Percentiles rank a stretch among this genome's conserved stretches.
These are phyloP conservation scores for Nowakowskiella sp. DNA, from an alignment of 192 early-diverging fungal species.

Conservation along the genomic window DNA sequence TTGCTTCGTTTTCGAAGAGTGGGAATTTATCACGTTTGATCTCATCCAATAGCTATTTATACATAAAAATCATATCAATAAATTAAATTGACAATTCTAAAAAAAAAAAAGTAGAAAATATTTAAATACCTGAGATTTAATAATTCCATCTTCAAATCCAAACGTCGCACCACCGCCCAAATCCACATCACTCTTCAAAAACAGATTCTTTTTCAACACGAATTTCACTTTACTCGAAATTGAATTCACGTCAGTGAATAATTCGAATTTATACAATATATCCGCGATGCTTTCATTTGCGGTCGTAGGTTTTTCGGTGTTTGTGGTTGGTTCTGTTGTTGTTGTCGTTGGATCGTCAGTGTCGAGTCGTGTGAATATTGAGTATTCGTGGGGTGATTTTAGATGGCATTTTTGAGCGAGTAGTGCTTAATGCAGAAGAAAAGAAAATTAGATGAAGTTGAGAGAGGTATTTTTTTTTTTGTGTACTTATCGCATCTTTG, in stretches of 20 bases:
- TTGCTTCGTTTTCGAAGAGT: conserved; percentile 20
- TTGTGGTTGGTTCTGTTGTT: background rate
- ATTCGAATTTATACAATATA: too few relatives aligned
- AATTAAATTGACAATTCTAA: background rate
- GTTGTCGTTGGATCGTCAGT: conserved; percentile 9
- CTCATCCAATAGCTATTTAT: too few relatives aligned
- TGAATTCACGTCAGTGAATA: too few relatives aligned
- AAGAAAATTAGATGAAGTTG: background rate
- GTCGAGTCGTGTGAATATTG: background rate
- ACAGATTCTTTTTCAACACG: conserved; percentile 31
- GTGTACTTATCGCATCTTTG: conserved; percentile 20
- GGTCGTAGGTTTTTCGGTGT: too few relatives aligned
- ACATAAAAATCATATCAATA: too few relatives aligned
- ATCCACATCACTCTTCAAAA: conserved; percentile 17
- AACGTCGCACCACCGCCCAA: too few relatives aligned
- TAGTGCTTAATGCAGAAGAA: background rate
- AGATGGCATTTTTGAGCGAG: background rate
- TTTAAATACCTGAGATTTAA: conserved; percentile 24
- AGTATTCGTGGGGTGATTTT: background rate
- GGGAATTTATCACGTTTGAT: conserved; percentile 26
- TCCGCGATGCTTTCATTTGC: too few relatives aligned
- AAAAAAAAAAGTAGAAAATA: background rate
- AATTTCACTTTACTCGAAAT: too few relatives aligned
- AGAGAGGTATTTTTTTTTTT: background rate
- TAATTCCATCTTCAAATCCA: conserved; percentile 22